Conservation (phyloP, 306 rosid species). For the Sicyos edulis region DNA sequence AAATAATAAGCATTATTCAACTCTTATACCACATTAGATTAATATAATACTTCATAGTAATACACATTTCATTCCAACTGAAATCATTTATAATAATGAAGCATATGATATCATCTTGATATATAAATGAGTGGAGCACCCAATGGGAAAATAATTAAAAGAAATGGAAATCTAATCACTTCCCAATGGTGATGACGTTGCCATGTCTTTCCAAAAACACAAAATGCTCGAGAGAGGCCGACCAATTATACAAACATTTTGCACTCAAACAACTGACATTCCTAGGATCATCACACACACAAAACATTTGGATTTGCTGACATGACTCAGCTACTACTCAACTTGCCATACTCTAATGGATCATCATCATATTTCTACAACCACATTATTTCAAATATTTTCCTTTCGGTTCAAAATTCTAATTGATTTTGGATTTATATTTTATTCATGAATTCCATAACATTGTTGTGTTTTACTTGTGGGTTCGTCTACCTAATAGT, state of each 20-base stretch:
- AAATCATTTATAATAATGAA: too few relatives aligned
- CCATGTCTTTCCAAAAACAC: background rate
- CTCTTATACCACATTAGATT: too few relatives aligned
- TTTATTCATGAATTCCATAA: too few relatives aligned
- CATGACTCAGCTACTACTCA: background rate
- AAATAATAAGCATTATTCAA: too few relatives aligned
- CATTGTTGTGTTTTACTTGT: too few relatives aligned
- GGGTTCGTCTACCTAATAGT: too few relatives aligned
- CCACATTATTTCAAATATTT: background rate
- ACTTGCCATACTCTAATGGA: background rate
- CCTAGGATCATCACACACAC: background rate
- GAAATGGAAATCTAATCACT: conserved; percentile 13
- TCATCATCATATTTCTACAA: background rate
- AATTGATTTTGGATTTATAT: too few relatives aligned
- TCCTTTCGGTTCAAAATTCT: too few relatives aligned
- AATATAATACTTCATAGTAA: too few relatives aligned
- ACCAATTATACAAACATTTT: background rate
- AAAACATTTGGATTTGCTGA: background rate
- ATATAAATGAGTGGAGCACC: conserved; percentile 8
- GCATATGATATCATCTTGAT: background rate
- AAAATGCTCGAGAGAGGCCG: background rate
- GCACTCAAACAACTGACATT: background rate
- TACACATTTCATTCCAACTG: too few relatives aligned
- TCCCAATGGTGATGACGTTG: conserved; percentile 17
- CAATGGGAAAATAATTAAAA: background rate